Evolutionary conservation across 1,139 yeast species (phyloP), one percentile per base, ranked within the genome.

Genomic region (Debaryomyces udenii): DNA sequence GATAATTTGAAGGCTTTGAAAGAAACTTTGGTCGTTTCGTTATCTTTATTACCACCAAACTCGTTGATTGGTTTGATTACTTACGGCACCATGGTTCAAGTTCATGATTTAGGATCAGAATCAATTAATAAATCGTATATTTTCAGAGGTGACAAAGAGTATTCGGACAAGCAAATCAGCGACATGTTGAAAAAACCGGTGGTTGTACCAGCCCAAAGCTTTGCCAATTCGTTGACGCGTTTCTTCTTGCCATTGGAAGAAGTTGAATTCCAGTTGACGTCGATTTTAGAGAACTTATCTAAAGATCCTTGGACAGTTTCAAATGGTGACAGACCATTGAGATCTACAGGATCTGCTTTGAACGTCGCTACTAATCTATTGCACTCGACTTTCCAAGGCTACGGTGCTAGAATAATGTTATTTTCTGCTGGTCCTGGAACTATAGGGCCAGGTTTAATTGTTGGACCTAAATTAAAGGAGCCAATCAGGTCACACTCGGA

Each of bases 401-500:
- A 85, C 54, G 96, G 98, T 38, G 95, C 96, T 14, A 83, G 97
- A 63, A 77, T 93, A 55, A 83, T 89, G 78, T 75, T 93, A 49
- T 93, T 93, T 58, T 83, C 96, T 35, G 95, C 94, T 41, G 99
- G 99, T 47, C 96, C 97, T 39, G 85, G 97, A 59, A 93, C 99
- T 39, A 83, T 89, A 57, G 87, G 85, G 34, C 99, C 99, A 9
- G 99, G 99, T 57, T 72, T 89, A 68, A 90, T 93, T 56, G 99
- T 93, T 30, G 89, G 95, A 35, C 82, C 86, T 26, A 94, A 90
- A 62, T 78, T 93, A 61, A 87, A 88, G 62, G 99, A 93, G 66
- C 96, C 99, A 42, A 86, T 94, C 54, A 82, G 99, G 74, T 91
- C 98, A 4, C 99, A 93, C 65, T 90, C 89, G 51, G 99, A 93